Evolutionary conservation across 202 grass and related monocot species (phyloP).

Genomic region (Digitaria exilis): DNA sequence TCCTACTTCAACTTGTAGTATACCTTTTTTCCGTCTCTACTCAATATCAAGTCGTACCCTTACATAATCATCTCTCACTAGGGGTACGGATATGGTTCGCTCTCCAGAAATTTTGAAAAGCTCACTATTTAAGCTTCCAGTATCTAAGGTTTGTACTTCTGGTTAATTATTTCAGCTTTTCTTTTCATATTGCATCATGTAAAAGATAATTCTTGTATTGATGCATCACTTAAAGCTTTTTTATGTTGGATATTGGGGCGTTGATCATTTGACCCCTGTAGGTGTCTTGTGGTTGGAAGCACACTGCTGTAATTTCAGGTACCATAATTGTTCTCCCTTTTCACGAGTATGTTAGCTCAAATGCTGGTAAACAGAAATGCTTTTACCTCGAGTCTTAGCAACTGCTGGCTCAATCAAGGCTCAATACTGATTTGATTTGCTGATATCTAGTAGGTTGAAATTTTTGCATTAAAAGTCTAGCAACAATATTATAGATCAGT

Average conservation of each 20-base stretch:
- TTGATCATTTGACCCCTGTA: constrained; percentile 40
- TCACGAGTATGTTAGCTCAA: constrained; percentile 13
- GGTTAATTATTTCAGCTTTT: constrained; percentile 15
- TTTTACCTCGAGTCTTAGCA: neutral
- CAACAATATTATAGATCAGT: neutral
- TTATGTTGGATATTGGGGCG: neutral
- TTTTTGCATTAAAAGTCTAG: neutral
- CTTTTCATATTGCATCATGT: constrained; percentile 22
- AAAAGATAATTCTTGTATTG: constrained; percentile 33
- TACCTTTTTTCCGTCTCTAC: neutral
- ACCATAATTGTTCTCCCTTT: constrained; percentile 11
- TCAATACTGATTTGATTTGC: neutral
- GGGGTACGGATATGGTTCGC: constrained; percentile 62
- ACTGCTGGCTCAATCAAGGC: neutral
- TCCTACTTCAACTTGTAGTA: constrained; percentile 5
- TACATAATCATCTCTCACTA: constrained; percentile 44
- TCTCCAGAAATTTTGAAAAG: constrained; percentile 72
- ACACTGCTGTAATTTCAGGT: constrained; percentile 97
- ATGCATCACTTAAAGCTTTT: constrained; percentile 19
- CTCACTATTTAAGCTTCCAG: constrained; percentile 68
- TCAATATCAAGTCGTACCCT: constrained; percentile 4
- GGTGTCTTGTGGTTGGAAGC: constrained; percentile 98
- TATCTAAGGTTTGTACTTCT: constrained; percentile 63
- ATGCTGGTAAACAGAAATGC: neutral
- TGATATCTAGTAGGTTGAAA: neutral